Base-by-base conservation (phyloP, 495 filamentous ascomycete species). In the Penicillium lagena region DNA sequence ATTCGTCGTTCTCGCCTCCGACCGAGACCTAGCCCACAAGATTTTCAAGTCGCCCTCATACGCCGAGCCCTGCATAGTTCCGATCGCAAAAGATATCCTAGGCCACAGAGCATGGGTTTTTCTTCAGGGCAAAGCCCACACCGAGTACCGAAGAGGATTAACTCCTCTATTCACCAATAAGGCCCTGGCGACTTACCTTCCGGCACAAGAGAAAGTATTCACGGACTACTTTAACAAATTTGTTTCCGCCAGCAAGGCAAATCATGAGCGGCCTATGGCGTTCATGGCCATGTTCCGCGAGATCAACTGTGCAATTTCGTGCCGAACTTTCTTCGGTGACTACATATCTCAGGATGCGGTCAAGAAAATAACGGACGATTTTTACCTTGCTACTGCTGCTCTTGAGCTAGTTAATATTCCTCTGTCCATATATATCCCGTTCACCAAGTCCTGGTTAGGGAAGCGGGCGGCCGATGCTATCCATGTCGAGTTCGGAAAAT, bases 391-490 rank as follows among this genome's bases (percentile, higher is more conserved):
- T 45, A 97, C 91, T 6, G 91, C 84, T 17, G 90, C 90, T 7
- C 79, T 97, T 35, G 90, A 97, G 58, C 79, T 97, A 14, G 90
- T 97, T 67, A 96, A 96, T 68, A 88, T 97, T 70, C 90, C 90
- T 17, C 39, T 66, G 9, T 63, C 65, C 1, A 85, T 96, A 63
- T 94, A 95, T 63, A 68, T 97, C 40, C 90, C 90, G n/a, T 96
- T 80, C 70, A 96, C 91, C 45, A 90, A 86, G 71, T 83, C 85
- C 7, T 97, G 89, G 87, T 86, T 86, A 49, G 90, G 90, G 41
- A 91, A 96, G 73, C 87, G 86, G 54, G 86, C 84, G 7, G 81
- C 90, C 13, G 83, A 89, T 56, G 87, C 88, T 69, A 86, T 96
- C 9, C 76, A 95, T 41, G 75, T 76, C 10, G 88, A 90, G 58